Base-by-base conservation (phyloP, 139 green algal genomes). In the Yamagishiella unicocca region DNA sequence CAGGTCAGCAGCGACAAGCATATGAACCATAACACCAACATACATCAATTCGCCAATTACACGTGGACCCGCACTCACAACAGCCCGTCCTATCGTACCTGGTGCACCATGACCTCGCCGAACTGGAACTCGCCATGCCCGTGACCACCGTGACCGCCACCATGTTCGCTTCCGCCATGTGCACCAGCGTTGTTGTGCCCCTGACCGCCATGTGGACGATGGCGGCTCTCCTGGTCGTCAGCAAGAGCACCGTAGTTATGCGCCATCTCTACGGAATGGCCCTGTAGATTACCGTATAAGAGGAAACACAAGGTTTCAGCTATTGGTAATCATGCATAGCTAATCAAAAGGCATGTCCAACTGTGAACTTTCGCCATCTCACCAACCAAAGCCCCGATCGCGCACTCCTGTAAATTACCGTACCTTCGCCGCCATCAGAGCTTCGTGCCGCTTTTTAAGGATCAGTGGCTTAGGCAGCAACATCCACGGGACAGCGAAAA, bases 381-480 rank as follows among this genome's bases (percentile, higher is more conserved):
- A n/a, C n/a, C n/a, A n/a, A n/a, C n/a, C n/a, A n/a, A n/a, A n/a
- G n/a, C n/a, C n/a, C n/a, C n/a, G n/a, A n/a, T n/a, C n/a, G n/a
- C n/a, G n/a, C n/a, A n/a, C n/a, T n/a, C n/a, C n/a, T n/a, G n/a
- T n/a, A n/a, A n/a, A n/a, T n/a, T 67, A 6, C 14, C 58, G 19
- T 17, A 86, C 81, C 81, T 87, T 87, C 66, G 81, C 64, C 1
- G 80, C 64, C 22, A 37, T 6, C 58, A 68, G 27, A 61, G 86
- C 86, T 80, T 98, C 91, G 90, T 97, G 90, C 14, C 97, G 91
- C 88, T 96, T 96, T 66, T 96, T 96, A 54, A 99, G 91, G 82
- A 99, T 97, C 62, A 98, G 88, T 0, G 98, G 98, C 93, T 99
- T 99, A 33, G 98, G 97, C 1, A 99, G 35, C 27, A 99, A 93